These are phyloP conservation scores for Tubosaeta brunneosetosa DNA, from an alignment of 768 basidiomycete species.

Conservation along the genomic window DNA sequence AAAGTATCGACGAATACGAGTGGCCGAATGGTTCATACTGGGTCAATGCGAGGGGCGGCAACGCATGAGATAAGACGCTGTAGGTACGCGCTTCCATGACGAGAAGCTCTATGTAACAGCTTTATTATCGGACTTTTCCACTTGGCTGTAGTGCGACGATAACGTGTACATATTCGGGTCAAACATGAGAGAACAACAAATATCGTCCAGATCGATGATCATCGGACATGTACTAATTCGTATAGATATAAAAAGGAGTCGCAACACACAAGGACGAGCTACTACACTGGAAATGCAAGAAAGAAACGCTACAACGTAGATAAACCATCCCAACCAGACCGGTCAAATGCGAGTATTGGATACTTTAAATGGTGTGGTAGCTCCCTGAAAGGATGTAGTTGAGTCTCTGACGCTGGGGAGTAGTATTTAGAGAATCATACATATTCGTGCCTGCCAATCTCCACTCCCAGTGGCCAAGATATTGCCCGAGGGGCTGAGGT, in stretches of 20 bases:
- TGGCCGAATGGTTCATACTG: constrained; percentile 68
- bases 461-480: constrained; percentile 67
- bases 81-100: too few species aligned
- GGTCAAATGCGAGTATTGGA: constrained; percentile 11
- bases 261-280: constrained; percentile 7
- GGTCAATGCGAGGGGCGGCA: constrained; percentile 9
- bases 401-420: neutral
- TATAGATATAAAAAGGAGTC: constrained; percentile 22
- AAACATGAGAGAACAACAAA: neutral
- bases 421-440: constrained; percentile 32
- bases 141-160: too few species aligned
- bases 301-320: constrained; percentile 23
- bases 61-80: neutral
- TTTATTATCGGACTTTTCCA: too few species aligned
- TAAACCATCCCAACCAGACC: constrained; percentile 13
- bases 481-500: constrained; percentile 57
- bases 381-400: constrained; percentile 19
- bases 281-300: constrained; percentile 27
- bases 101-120: neutral
- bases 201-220: neutral
- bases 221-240: constrained; percentile 8
- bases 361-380: constrained; percentile 28
- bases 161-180: too few species aligned
- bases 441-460: constrained; percentile 69
- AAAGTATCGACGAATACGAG: constrained; percentile 77